Evolutionary conservation across 2,329 filamentous ascomycete genomes (phyloP).

Genomic region (Penicillium sp.): DNA sequence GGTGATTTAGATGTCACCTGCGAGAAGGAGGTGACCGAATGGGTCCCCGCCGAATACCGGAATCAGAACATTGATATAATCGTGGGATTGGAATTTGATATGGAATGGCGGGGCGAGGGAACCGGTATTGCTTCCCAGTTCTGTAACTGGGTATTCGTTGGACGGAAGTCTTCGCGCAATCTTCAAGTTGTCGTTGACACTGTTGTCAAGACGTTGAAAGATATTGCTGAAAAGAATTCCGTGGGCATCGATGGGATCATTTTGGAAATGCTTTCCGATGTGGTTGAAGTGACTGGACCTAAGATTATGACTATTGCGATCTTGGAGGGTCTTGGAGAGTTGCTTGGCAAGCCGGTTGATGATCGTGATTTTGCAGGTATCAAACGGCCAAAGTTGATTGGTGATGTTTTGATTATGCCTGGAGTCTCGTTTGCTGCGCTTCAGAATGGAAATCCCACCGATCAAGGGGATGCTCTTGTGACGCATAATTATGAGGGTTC

Average conservation of each 20-base stretch:
- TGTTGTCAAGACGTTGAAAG: constrained; percentile 17
- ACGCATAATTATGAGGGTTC: constrained; percentile 21
- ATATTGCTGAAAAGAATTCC: constrained; percentile 17
- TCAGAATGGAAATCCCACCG: constrained; percentile 23
- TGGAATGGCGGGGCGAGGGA: constrained; percentile 10
- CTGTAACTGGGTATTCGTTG: constrained; percentile 27
- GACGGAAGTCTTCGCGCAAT: constrained; percentile 18
- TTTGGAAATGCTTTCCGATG: constrained; percentile 28
- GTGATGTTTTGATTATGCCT: constrained; percentile 30
- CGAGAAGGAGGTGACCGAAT: constrained; percentile 35
- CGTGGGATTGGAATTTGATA: constrained; percentile 43
- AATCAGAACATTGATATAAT: constrained; percentile 31
- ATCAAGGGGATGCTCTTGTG: constrained; percentile 18
- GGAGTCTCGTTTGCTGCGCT: constrained; percentile 25
- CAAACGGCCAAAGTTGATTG: constrained; percentile 25
- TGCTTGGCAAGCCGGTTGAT: constrained; percentile 19
- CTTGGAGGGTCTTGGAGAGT: constrained; percentile 17
- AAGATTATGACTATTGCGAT: constrained; percentile 30
- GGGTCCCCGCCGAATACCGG: constrained; percentile 38
- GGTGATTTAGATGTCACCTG: constrained; percentile 43
- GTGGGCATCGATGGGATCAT: constrained; percentile 18
- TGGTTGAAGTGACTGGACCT: constrained; percentile 29
- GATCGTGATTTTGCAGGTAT: constrained; percentile 24
- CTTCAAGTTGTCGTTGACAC: constrained; percentile 21
- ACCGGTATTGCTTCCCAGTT: constrained; percentile 22